phyloP scores from a whole-genome alignment of 345 rosid species.

The Syzygium aromaticum region DNA sequence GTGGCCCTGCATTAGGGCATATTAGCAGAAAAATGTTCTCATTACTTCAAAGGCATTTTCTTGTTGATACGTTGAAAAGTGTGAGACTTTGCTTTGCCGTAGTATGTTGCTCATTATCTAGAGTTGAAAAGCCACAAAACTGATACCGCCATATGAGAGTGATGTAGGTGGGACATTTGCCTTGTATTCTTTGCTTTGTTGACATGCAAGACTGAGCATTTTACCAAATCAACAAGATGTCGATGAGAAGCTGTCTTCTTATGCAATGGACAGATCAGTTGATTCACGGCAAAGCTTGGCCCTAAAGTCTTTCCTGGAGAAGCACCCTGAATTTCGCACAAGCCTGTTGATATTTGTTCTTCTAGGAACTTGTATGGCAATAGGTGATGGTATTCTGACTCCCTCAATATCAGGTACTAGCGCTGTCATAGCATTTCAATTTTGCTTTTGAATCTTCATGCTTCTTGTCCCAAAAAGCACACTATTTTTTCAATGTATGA shows the following conservation, averaged over 20 bases:
- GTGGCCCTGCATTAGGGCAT: not conserved
- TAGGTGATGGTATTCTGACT: constrained; percentile 72
- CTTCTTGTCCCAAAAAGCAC: not conserved
- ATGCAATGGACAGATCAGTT: constrained; percentile 33
- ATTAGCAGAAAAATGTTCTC: not conserved
- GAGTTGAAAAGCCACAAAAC: not conserved
- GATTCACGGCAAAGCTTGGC: constrained; percentile 44
- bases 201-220: constrained; percentile 58
- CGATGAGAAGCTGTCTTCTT: constrained; percentile 63
- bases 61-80: not conserved
- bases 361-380: constrained; percentile 71
- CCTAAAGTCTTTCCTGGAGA: constrained; percentile 49
- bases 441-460: not conserved
- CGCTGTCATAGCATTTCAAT: not conserved
- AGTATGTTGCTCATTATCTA: not conserved
- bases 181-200: constrained; percentile 76
- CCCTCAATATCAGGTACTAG: constrained; percentile 80
- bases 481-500: not conserved
- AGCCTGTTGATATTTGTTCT: constrained; percentile 54
- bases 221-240: constrained; percentile 81
- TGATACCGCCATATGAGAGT: not conserved
- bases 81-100: not conserved
- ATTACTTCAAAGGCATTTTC: not conserved
- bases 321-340: constrained; percentile 38
- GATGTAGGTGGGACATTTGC: constrained; percentile 86